Base-by-base conservation (phyloP, 2,329 filamentous ascomycete species). In the Didymella sp. region DNA sequence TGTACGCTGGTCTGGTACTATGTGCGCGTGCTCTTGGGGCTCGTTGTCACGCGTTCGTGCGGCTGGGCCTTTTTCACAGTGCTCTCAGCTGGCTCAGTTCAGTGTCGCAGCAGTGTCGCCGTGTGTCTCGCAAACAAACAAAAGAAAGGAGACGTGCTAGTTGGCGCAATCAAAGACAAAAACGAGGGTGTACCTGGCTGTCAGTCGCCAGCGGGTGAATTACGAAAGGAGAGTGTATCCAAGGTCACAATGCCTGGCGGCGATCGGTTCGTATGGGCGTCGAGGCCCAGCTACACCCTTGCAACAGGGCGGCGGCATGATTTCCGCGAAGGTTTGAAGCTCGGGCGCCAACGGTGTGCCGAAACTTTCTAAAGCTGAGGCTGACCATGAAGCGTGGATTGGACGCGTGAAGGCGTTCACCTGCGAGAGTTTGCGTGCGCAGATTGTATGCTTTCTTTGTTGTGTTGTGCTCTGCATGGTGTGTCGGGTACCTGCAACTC, bases 221-320 rank as follows among this genome's bases (percentile, higher is more conserved):
- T n/a, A 35, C 47, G 41, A 51, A 49, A 44, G 46, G 53, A 50
- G 53, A 33, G 45, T 21, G 35, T 25, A 41, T 41, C 49, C 27
- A 41, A 45, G 19, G 41, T 37, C 33, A 15, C 28, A 4, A 28
- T 56, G 22, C 53, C 53, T 56, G 53, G 27, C 47, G 46, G 38
- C 46, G 53, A 56, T 56, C 53, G 28, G 9, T 46, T 50, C 33
- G 33, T 41, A 33, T 25, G 30, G 27, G 52, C 51, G 24, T 48
- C 51, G 43, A 47, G 51, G 51, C 51, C 51, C 43, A 42, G 51
- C 44, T 27, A 38, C 40, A 56, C 46, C 52, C 52, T 54, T 50
- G 52, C 45, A 44, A 54, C 38, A 21, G 24, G 38, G 8, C 25
- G 19, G 25, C 53, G 53, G 46, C 53, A 46, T 56, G 41, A 37